Evolutionary conservation across 2,329 filamentous ascomycete species (phyloP).

Genomic region (Aspergillus viridinutans): DNA sequence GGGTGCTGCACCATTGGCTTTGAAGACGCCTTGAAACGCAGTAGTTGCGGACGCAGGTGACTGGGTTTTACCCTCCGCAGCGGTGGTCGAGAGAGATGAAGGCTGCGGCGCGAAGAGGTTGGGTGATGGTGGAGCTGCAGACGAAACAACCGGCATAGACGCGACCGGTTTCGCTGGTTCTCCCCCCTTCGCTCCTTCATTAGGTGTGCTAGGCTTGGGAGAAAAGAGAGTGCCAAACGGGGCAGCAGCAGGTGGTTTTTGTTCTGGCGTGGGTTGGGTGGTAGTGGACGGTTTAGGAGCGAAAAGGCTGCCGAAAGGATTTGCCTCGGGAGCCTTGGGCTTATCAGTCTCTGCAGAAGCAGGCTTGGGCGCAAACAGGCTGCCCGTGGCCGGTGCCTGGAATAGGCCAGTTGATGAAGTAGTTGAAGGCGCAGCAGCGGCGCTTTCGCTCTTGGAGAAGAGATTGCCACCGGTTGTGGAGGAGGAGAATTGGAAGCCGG

Average conservation of each 20-base stretch:
- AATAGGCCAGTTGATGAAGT: slow-evolving; percentile 11
- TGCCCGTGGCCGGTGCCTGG: slow-evolving; percentile 18
- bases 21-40: slow-evolving; percentile 9
- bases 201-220: slow-evolving; percentile 11
- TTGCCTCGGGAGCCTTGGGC: slow-evolving; percentile 11
- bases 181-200: slow-evolving; percentile 10
- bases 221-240: slow-evolving; percentile 14
- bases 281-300: slow-evolving; percentile 11
- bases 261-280: slow-evolving; percentile 11
- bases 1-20: slow-evolving; percentile 10
- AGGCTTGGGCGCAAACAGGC: slow-evolving; percentile 20
- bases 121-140: slow-evolving; percentile 7
- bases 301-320: slow-evolving; percentile 20
- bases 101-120: slow-evolving; percentile 2
- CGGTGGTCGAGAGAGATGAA: slow-evolving; percentile 8
- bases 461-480: slow-evolving; percentile 12
- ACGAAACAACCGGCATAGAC: slow-evolving; percentile 11
- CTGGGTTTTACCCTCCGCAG: slow-evolving; percentile 6
- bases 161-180: slow-evolving; percentile 8
- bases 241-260: slow-evolving; percentile 10
- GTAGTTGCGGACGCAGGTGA: slow-evolving; percentile 3
- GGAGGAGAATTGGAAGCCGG: slow-evolving; percentile 11
- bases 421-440: slow-evolving; percentile 8
- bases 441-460: slow-evolving; percentile 15
- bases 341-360: slow-evolving; percentile 11